Evolutionary conservation across 257 asterid species (phyloP), one percentile per base, ranked within the genome.

Genomic region (Rehmannia glutinosa): DNA sequence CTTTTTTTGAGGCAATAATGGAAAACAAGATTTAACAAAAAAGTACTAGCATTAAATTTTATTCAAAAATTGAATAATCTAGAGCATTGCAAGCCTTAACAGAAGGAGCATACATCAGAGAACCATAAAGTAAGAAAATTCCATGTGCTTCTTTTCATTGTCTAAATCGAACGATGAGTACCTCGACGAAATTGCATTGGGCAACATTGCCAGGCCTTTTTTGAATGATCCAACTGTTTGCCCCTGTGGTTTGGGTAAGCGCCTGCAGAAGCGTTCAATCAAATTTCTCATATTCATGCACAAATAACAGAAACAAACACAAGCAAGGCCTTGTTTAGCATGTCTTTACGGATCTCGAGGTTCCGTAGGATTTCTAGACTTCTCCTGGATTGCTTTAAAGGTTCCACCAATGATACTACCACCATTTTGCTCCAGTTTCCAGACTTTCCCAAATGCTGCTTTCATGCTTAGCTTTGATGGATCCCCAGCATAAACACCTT

Each of bases 401-500:
- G 96, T 83, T 72, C 99, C 99, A 35, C 99, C 96, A 56, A 90
- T 85, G 64, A 93, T 91, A 78, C 99, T 91, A 28, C 96, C 96
- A 16, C 99, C 97, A 78, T 69, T 87, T 84, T 91, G 80, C 81
- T 94, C 99, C 71, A 94, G 88, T 67, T 87, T 91, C 99, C 99
- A 94, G 12, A 94, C 96, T 84, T 87, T 94, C 45, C 97, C 97
- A 68, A 94, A 91, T 60, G 99, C 99, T 43, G 99, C 99, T 77
- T 82, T 91, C 99, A 94, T 94, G 76, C 97, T 91, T 73, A 94
- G 73, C 71, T 83, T 88, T 71, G 97, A 85, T 36, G 99, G 99
- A 81, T 94, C 97, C 21, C 99, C 97, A 30, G 99, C 99, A 74
- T 94, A 94, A 66, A 94, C 97, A 52, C 99, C 99, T 91, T 27